These are phyloP conservation scores for Fomitiporia mediterranea DNA, from an alignment of 1,284 basidiomycete genomes.

Conservation along the genomic window DNA sequence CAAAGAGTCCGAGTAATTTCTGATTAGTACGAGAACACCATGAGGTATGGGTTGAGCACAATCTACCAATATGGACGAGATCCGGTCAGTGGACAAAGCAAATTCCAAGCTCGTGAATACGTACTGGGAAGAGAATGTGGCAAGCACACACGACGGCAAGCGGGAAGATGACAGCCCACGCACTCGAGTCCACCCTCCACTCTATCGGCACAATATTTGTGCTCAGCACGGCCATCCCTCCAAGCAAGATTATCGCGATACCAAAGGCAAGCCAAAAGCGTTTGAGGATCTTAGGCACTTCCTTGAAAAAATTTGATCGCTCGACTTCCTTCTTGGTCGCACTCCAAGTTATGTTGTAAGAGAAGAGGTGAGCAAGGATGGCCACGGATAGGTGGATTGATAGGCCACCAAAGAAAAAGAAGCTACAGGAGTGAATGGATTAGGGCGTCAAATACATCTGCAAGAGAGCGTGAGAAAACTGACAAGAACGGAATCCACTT, in stretches of 20 bases:
- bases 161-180: constrained; percentile 67
- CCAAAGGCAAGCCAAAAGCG: constrained; percentile 65
- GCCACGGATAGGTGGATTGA: constrained; percentile 70
- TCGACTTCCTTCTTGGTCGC: constrained; percentile 79
- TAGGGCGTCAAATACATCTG: neutral
- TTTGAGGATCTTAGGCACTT: constrained; percentile 76
- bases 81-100: no score
- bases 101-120: neutral
- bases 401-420: constrained; percentile 82
- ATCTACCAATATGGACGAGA: constrained; percentile 31
- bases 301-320: constrained; percentile 82
- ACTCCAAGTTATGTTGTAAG: constrained; percentile 80
- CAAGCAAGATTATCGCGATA: constrained; percentile 44
- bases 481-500: constrained; percentile 80
- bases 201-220: constrained; percentile 47
- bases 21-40: constrained; percentile 45
- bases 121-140: constrained; percentile 69
- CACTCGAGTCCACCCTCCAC: constrained; percentile 53
- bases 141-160: constrained; percentile 57
- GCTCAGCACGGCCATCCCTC: constrained; percentile 51
- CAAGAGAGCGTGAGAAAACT: constrained; percentile 29
- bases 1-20: neutral
- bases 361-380: constrained; percentile 75
- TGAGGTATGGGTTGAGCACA: constrained; percentile 46
- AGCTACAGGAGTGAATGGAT: constrained; percentile 40